phyloP scores from a whole-genome alignment of 352 stramenopile genomes.

The Pythium guiyangense region DNA sequence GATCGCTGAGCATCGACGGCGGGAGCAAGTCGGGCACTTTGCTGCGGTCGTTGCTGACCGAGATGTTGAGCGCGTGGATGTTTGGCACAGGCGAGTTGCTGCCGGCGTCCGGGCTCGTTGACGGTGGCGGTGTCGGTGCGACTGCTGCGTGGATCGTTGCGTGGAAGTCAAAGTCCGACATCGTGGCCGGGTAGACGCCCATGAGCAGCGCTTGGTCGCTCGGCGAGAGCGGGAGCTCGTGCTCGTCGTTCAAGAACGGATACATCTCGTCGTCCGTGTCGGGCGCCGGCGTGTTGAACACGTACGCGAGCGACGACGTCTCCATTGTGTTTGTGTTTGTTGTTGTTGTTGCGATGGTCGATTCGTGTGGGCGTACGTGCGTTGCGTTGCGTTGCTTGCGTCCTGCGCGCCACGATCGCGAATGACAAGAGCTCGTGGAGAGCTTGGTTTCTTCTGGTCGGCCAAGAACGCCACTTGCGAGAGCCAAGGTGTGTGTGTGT shows the following conservation, averaged over 20 bases:
- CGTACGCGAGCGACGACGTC: conserved; percentile 31
- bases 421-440: not conserved
- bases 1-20: conserved; percentile 20
- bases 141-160: conserved; percentile 39
- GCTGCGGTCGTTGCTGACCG: conserved; percentile 17
- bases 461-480: not conserved
- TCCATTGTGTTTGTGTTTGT: conserved; percentile 6
- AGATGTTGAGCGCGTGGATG: conserved; percentile 16
- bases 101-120: not conserved
- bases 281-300: conserved; percentile 33
- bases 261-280: conserved; percentile 54
- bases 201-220: conserved; percentile 54
- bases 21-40: conserved; percentile 26
- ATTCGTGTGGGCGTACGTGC: not conserved
- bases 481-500: not conserved
- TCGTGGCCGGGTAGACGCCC: conserved; percentile 48
- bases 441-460: not conserved
- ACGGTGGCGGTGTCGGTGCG: conserved; percentile 6
- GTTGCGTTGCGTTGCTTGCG: not conserved
- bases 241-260: conserved; percentile 35
- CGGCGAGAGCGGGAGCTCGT: conserved; percentile 28
- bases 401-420: not conserved
- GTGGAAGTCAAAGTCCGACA: conserved; percentile 63
- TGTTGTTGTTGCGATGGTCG: not conserved
- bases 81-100: conserved; percentile 8